These are phyloP conservation scores for Geranium brycei DNA, from an alignment of 345 rosid species.

Conservation along the genomic window DNA sequence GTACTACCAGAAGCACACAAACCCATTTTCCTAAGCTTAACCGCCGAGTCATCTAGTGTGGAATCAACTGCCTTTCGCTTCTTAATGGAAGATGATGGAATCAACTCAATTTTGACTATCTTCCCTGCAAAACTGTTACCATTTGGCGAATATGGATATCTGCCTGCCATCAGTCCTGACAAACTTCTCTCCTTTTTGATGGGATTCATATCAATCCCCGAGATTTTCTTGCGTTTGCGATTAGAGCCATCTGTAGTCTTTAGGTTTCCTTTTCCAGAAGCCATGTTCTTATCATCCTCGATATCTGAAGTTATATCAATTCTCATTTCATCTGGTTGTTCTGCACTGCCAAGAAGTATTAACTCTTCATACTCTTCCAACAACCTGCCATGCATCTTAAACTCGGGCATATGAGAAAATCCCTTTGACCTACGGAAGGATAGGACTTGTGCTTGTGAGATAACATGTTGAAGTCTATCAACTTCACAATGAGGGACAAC, in stretches of 20 bases:
- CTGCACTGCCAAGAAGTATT: slow-evolving; percentile 14
- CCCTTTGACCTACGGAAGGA: slow-evolving; percentile 67
- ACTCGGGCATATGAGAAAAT: slow-evolving; percentile 36
- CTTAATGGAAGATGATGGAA: slow-evolving; percentile 16
- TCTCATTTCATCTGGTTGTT: slow-evolving; percentile 9
- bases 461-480: slow-evolving; percentile 39
- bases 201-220: slow-evolving; percentile 13
- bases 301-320: slow-evolving; percentile 14
- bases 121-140: slow-evolving; percentile 18
- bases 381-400: slow-evolving; percentile 28
- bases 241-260: slow-evolving; percentile 16
- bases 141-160: slow-evolving; percentile 2
- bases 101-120: slow-evolving; percentile 11
- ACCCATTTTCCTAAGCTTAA: slow-evolving; percentile 15
- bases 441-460: slow-evolving; percentile 37
- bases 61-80: slow-evolving; percentile 32
- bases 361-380: slow-evolving; percentile 34
- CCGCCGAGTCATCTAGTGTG: slow-evolving; percentile 13
- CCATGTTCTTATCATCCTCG: slow-evolving; percentile 15
- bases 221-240: slow-evolving; percentile 23
- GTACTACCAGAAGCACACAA: slow-evolving; percentile 11
- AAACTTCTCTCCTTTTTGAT: slow-evolving; percentile 48
- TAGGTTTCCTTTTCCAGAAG: slow-evolving; percentile 19
- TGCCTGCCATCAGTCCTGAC: slow-evolving; percentile 39
- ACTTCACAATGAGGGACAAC: slow-evolving; percentile 21